Base-by-base conservation (phyloP, 441 rosid genomes). In the Mallotus repandus region DNA sequence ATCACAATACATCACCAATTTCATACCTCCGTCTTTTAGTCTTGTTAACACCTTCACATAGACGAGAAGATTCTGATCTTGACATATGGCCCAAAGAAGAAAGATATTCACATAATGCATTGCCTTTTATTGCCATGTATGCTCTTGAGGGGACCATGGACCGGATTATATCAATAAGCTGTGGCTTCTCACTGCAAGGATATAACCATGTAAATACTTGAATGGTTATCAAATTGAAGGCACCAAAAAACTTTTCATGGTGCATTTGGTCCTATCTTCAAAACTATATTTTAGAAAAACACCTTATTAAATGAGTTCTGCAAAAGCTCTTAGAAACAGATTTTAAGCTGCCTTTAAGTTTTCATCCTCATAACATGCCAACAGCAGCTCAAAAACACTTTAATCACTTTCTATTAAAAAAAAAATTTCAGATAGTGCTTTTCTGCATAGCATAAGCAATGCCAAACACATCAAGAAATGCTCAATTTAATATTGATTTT, bases 71-170 rank as follows among this genome's bases (percentile, higher is more conserved):
- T 84, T 88, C 92, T 15, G 87, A 82, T 84, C 89, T 87, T 69
- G 96, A 86, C 68, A 96, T 93, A 77, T 74, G 73, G 55, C 87
- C 74, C 74, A 96, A 76, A 56, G 87, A 86, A 70, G 97, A 90
- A 73, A 86, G 77, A 75, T 93, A 96, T 74, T 96, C 98, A 55
- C 86, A 84, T 63, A 86, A 86, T 63, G 91, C 84, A 70, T 64
- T 64, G 65, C 93, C 97, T 84, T 85, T 89, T 76, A 90, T 68
- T n/a, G 85, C 72, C 83, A 81, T 75, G 78, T 74, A 80, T 71
- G 84, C 83, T 82, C 89, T 86, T 61, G 77, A 66, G 46, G 95
- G 97, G 72, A 86, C 87, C 22, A 90, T 57, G 67, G 97, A 81
- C 72, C 78, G 83, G 63, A 93, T 69, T 54, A 87, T 79, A 52